Conservation (phyloP, 495 filamentous ascomycete genomes). For the Lentithecium fluviatile region DNA sequence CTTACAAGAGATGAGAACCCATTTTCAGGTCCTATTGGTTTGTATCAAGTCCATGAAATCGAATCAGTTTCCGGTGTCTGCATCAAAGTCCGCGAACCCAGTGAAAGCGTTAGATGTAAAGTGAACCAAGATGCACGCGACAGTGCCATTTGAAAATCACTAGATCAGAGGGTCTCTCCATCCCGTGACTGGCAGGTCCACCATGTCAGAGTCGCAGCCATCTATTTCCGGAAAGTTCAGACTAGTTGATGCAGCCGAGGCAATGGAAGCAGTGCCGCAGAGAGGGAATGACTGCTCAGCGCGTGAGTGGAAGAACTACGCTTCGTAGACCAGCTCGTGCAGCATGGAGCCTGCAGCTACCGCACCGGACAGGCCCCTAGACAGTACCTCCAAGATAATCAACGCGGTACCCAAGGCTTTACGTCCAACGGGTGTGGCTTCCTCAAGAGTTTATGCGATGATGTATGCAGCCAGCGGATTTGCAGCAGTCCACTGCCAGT, state of each 20-base stretch:
- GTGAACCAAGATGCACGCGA: conserved; percentile 3
- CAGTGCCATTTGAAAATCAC: conserved; percentile 11
- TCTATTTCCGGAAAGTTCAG: background rate
- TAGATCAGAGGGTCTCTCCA: background rate
- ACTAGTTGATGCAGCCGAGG: background rate
- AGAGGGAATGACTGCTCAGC: background rate
- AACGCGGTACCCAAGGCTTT: conserved; percentile 46
- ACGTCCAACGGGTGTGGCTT: conserved; percentile 40
- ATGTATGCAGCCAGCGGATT: conserved; percentile 53
- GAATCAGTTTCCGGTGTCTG: conserved; percentile 3
- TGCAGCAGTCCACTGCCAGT: conserved; percentile 55
- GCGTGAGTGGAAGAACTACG: conserved; percentile 35
- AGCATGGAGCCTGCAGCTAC: conserved; percentile 48
- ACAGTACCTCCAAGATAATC: conserved; percentile 50
- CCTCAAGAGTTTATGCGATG: conserved; percentile 45
- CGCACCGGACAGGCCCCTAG: conserved; percentile 46
- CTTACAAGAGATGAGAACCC: too few relatives aligned
- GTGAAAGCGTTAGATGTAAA: conserved; percentile 10
- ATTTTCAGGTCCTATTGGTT: background rate
- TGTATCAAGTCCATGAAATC: conserved; percentile 15
- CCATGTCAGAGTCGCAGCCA: background rate
- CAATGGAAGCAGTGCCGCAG: background rate
- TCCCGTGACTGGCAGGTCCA: background rate
- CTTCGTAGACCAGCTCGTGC: conserved; percentile 36
- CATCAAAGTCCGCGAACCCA: background rate